Base-by-base conservation (phyloP, 441 rosid genomes). In the Syzygium malaccense region DNA sequence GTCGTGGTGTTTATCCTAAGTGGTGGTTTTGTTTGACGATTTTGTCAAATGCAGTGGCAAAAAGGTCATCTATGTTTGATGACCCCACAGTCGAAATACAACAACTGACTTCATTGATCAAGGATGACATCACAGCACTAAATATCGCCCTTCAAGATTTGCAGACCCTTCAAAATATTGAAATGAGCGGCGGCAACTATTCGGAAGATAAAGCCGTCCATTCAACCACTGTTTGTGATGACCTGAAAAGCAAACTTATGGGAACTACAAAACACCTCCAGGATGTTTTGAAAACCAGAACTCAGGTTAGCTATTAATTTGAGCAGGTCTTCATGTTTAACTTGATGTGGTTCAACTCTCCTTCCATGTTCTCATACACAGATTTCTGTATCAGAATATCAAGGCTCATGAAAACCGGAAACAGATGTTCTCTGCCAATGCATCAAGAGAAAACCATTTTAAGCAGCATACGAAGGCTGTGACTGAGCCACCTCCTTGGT, bases 381-480 rank as follows among this genome's bases (percentile, higher is more conserved):
- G 26, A 85, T 25, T 49, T 26, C 78, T 79, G 33, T 78, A 30
- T 75, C 93, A 96, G 99, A 96, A 96, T 91, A 95, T 96, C 86
- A 97, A 96, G 92, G 99, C 99, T 90, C 99, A 97, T 92, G 99
- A 96, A 90, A 96, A 92, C 88, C 89, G 99, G 92, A 97, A 93
- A 90, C 95, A 96, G 88, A 92, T 96, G 37, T 97, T 97, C 89
- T 97, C 99, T 8, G 93, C 96, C 66, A 97, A 93, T 91, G 91
- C 95, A 88, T 92, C 91, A 62, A 94, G 95, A 88, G 96, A 96
- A 87, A 94, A 90, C 88, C 92, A 92, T 19, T 89, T 95, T 86
- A 92, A 90, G 83, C 94, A 88, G 57, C 94, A 92, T 49, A 88
- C 91, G 14, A 93, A 93, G 91, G 79, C 95, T 87, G 87, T 91